Evolutionary conservation across 441 rosid genomes (phyloP), one percentile per base, ranked within the genome.

Genomic region (Bruguiera hainesii): DNA sequence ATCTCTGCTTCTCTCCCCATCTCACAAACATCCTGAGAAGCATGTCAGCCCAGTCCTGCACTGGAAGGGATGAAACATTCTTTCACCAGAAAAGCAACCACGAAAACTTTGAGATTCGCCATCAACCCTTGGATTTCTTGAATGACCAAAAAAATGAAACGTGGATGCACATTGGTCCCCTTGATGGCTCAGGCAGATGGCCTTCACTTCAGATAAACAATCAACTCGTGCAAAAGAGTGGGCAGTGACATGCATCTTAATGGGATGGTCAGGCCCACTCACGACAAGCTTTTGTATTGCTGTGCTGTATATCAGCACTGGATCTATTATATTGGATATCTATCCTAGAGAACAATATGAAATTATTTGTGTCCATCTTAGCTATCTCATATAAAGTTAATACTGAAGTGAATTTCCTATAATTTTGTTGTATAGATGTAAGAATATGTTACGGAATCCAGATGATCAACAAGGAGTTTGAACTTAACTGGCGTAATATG

Each of bases 21-120:
- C 98, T 94, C 79, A 82, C 60, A 65, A 91, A 94, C 98, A 94
- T 94, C 81, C 97, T 83, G 61, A 89, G 93, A 76, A 94, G 88
- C 93, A 94, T 94, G 73, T 91, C 98, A 49, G 98, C 96, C 97
- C 98, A 94, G 79, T 94, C 97, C 96, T 94, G 96, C 86, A 79
- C 93, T 94, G 96, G 76, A 80, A 67, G 67, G 65, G 50, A 78
- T 82, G 83, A 72, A 74, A 78, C 49, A 67, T 7, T 81, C 70
- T 80, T 64, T 77, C 78, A 69, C 59, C 61, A 16, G 62, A 66
- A 72, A 76, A 64, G 49, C 48, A 35, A 52, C 48, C 64, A 70
- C 7, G 23, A 13, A 39, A 71, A 56, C 50, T 53, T 51, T 16
- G 18, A 39, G 37, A 30, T 67, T 57, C 60, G 48, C 60, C 13